Evolutionary conservation across 371 early-diverging fungal species (phyloP).

Genomic region (Apophysomyces elegans): DNA sequence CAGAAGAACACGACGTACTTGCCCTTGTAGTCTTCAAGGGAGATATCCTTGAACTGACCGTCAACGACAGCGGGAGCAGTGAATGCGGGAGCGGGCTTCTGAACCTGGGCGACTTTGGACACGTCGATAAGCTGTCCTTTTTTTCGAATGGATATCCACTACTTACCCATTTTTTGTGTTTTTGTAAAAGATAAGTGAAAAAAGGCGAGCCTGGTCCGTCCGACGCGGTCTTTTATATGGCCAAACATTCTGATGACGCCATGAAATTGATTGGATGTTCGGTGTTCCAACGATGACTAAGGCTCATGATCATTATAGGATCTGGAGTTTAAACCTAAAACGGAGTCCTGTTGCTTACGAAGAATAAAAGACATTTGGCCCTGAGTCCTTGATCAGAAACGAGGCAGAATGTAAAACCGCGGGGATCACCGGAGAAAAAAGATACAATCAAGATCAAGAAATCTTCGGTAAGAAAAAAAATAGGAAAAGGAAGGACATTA

Average conservation of each 20-base stretch:
- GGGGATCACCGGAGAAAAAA: too few species aligned
- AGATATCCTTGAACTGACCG: constrained; percentile 80
- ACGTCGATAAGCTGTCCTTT: not conserved
- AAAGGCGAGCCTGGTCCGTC: not conserved
- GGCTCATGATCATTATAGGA: not conserved
- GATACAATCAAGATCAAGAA: too few species aligned
- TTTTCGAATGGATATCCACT: not conserved
- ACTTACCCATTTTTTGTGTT: constrained; percentile 31
- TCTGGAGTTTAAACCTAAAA: not conserved
- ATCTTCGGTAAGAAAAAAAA: too few species aligned
- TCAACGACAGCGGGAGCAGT: constrained; percentile 75
- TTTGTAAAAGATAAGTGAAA: constrained; percentile 11
- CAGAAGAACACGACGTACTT: constrained; percentile 57
- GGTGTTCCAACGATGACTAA: not conserved
- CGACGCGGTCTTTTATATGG: constrained; percentile 18
- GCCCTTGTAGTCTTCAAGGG: constrained; percentile 90
- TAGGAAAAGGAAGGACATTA: too few species aligned
- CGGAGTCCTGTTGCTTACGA: not conserved
- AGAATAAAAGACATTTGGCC: too few species aligned
- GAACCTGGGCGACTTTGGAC: constrained; percentile 24
- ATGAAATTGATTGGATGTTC: constrained; percentile 18
- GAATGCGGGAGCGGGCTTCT: constrained; percentile 75
- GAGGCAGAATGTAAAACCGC: too few species aligned
- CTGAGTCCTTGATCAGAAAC: too few species aligned
- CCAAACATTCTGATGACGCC: constrained; percentile 6